Base-by-base conservation (phyloP, 345 rosid genomes). In the Moricandia moricandioides region DNA sequence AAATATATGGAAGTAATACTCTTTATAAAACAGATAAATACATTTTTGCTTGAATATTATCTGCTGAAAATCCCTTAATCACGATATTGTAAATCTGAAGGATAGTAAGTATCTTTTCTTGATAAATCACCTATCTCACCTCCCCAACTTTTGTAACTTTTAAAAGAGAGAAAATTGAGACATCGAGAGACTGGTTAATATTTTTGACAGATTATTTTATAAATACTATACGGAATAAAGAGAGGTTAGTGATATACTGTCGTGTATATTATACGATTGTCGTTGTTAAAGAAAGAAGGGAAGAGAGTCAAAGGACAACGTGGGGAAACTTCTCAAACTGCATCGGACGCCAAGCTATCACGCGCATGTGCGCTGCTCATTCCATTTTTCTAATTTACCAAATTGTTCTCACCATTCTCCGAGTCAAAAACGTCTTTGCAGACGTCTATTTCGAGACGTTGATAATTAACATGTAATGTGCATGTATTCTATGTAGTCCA, bases 351-450 rank as follows among this genome's bases (percentile, higher is more conserved):
- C 91, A 87, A 85, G 87, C 79, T 75, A 82, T 83, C 84, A 87
- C 91, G 83, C 88, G 87, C 87, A 86, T 29, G 62, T 81, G 80
- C 85, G 86, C 89, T 83, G 93, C 84, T 82, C 88, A 73, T 74
- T 62, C 13, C 55, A 67, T 14, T 59, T 2, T 24, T 4, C 0
- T 5, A 24, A 13, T 59, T 49, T 64, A 59, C 81, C 29, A 78
- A 29, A 17, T 49, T 58, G 0, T 4, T 51, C 62, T 77, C 27
- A 2, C 2, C 57, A 49, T 49, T 59, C 24, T 24, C 26, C 58
- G 16, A 72, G 68, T 49, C 63, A 71, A 37, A 64, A 65, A 24
- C 66, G 71, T 76, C 75, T 40, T 52, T n/a, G n/a, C 60, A 8
- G n/a, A 67, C 56, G 33, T 75, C 7, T 45, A 4, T 11, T 13